Percentiles rank a stretch among this genome's conserved stretches.
Conservation (phyloP, 306 rosid genomes). For the Cotoneaster glaucophyllus region DNA sequence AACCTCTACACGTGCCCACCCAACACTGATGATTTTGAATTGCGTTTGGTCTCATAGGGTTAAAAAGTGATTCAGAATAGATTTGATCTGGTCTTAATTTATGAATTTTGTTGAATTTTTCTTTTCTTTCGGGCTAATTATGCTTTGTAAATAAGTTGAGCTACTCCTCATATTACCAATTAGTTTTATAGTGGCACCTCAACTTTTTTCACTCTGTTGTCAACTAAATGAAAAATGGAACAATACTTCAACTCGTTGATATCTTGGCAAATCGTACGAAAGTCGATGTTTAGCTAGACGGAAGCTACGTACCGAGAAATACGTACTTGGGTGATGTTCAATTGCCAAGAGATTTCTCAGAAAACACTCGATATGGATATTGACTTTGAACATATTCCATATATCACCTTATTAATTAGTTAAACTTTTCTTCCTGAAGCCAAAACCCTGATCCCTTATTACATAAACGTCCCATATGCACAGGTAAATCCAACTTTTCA, state of each 20-base stretch:
- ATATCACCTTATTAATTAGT: too few species aligned
- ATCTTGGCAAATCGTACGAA: not conserved
- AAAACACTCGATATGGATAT: not conserved
- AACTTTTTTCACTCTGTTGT: too few species aligned
- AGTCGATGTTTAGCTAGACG: not conserved
- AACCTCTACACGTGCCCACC: too few species aligned
- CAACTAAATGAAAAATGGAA: not conserved
- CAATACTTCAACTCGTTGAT: not conserved
- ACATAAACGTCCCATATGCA: not conserved
- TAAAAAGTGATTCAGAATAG: too few species aligned
- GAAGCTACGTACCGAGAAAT: not conserved
- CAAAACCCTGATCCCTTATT: not conserved
- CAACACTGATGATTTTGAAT: too few species aligned
- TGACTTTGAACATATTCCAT: not conserved
- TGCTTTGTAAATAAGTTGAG: too few species aligned
- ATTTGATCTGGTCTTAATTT: too few species aligned
- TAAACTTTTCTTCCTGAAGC: not conserved
- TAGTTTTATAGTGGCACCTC: fast-evolving
- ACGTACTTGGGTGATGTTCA: not conserved
- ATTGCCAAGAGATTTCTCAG: too few species aligned
- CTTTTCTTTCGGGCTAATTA: too few species aligned
- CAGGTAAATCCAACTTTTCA: not conserved
- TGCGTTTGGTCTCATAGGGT: too few species aligned
- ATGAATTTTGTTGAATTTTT: too few species aligned
- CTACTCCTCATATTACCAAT: fast-evolving